Conservation (phyloP, 495 filamentous ascomycete genomes). For the Penicillium atrosanguineum region DNA sequence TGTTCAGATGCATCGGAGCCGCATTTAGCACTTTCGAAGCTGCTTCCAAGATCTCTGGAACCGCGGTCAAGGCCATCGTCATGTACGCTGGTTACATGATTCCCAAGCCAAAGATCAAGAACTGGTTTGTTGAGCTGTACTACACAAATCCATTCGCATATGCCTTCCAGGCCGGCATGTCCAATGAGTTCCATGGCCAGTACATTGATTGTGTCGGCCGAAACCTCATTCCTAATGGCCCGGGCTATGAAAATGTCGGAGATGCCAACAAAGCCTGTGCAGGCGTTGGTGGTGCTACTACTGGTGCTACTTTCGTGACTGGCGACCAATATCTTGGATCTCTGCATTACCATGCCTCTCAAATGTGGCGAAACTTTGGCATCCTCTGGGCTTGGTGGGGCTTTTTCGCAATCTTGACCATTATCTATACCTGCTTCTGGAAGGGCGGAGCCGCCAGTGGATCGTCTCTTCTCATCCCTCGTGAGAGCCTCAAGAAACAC, state of each 20-base stretch:
- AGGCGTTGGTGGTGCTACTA: slow-evolving; percentile 44
- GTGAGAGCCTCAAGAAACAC: slow-evolving; percentile 25
- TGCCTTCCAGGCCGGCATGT: slow-evolving; percentile 63
- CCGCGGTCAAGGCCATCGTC: slow-evolving; percentile 36
- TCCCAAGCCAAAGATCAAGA: slow-evolving; percentile 60
- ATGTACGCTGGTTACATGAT: slow-evolving; percentile 63
- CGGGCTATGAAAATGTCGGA: slow-evolving; percentile 26
- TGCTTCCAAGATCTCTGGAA: slow-evolving; percentile 52
- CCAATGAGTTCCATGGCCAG: slow-evolving; percentile 61
- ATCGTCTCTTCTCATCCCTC: slow-evolving; percentile 34
- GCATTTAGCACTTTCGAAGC: slow-evolving; percentile 47
- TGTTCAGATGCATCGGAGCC: slow-evolving; percentile 50
- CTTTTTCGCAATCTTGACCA: slow-evolving; percentile 33
- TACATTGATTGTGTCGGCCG: slow-evolving; percentile 45
- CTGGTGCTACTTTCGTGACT: slow-evolving; percentile 37
- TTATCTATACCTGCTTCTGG: slow-evolving; percentile 35
- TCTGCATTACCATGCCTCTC: slow-evolving; percentile 42
- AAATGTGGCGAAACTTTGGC: slow-evolving; percentile 47
- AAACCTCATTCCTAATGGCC: slow-evolving; percentile 42
- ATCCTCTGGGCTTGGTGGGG: slow-evolving; percentile 43
- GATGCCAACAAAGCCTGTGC: slow-evolving; percentile 47
- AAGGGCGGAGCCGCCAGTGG: slow-evolving; percentile 26
- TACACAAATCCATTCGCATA: slow-evolving; percentile 72
- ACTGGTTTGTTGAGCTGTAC: slow-evolving; percentile 73
- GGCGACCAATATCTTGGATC: slow-evolving; percentile 50